Percentiles rank a stretch among this genome's conserved stretches.
Evolutionary conservation across 805 yeast genomes (phyloP).

Genomic region (Ogataea thermomethanolica): DNA sequence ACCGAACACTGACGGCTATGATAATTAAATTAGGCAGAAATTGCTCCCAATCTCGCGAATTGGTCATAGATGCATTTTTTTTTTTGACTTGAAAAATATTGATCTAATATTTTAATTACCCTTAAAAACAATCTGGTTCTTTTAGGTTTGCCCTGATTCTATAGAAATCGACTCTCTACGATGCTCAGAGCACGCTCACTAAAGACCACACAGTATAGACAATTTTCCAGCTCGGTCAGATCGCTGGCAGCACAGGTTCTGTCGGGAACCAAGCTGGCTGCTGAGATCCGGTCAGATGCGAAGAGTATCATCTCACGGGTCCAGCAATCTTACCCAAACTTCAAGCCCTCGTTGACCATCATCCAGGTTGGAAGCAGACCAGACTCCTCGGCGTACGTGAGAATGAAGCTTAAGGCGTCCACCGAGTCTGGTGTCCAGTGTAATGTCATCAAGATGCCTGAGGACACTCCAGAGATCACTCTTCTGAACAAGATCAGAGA

Average conservation of each 20-base stretch:
- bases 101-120: not conserved
- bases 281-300: constrained; percentile 42
- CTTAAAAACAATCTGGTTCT: too few species aligned
- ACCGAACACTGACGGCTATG: too few species aligned
- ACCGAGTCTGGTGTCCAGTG: constrained; percentile 65
- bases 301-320: constrained; percentile 38
- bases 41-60: too few species aligned
- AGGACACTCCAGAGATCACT: constrained; percentile 51
- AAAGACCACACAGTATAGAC: constrained; percentile 6
- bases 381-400: constrained; percentile 78
- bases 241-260: constrained; percentile 32
- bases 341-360: constrained; percentile 64
- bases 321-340: constrained; percentile 46
- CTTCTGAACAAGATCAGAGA: constrained; percentile 49
- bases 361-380: constrained; percentile 76
- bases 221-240: constrained; percentile 17
- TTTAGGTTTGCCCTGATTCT: too few species aligned
- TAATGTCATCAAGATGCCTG: constrained; percentile 56
- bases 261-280: constrained; percentile 48
- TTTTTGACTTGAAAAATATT: constrained; percentile 9
- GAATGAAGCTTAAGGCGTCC: constrained; percentile 78
- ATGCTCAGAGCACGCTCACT: constrained; percentile 13
- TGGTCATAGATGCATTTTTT: not conserved
- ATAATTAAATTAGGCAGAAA: too few species aligned
- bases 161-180: not conserved